Evolutionary conservation across 2,329 filamentous ascomycete species (phyloP).

Genomic region (Talaromyces piceae): DNA sequence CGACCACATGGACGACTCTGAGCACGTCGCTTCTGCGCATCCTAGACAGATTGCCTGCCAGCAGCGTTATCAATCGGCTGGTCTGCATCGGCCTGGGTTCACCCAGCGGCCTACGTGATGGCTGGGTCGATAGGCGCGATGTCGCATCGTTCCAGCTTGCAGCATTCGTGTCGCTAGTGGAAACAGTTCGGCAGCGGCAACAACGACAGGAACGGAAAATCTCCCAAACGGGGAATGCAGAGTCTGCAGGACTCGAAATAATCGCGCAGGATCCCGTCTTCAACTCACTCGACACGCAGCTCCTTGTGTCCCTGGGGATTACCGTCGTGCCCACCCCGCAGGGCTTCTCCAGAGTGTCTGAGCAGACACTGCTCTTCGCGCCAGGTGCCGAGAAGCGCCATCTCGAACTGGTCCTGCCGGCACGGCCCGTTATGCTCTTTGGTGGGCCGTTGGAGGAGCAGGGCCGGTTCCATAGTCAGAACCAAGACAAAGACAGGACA

Average conservation of each 20-base stretch:
- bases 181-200: conserved; percentile 9
- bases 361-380: conserved; percentile 51
- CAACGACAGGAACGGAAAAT: background rate
- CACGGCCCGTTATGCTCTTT: conserved; percentile 48
- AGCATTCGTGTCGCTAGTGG: conserved; percentile 25
- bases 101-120: conserved; percentile 35
- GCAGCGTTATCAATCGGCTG: conserved; percentile 19
- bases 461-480: background rate
- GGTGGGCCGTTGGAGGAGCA: conserved; percentile 40
- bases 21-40: conserved; percentile 16
- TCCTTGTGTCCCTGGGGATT: conserved; percentile 30
- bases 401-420: conserved; percentile 46
- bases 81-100: conserved; percentile 37
- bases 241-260: conserved; percentile 17
- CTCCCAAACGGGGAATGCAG: background rate
- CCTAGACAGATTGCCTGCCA: background rate
- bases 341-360: conserved; percentile 46
- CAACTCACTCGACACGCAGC: conserved; percentile 31
- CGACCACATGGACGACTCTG: conserved; percentile 19
- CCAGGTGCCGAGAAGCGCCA: conserved; percentile 49
- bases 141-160: conserved; percentile 37
- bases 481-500: background rate
- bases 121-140: conserved; percentile 34
- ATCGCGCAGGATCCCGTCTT: conserved; percentile 51
- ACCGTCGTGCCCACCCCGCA: conserved; percentile 41